Evolutionary conservation across 257 asterid genomes (phyloP).

Genomic region (Gardenia jasminoides): DNA sequence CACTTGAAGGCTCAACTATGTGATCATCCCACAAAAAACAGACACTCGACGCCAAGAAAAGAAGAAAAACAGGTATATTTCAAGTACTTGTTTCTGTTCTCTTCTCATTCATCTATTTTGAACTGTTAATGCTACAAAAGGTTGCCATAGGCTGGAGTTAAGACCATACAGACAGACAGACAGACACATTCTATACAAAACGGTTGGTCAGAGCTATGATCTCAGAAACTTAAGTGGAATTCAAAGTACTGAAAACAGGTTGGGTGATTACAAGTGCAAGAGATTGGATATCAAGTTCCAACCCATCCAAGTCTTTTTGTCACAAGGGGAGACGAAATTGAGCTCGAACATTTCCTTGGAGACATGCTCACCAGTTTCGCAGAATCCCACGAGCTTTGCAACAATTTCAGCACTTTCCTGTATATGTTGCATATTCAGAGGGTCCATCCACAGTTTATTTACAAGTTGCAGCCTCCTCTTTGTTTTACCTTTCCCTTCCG

Average conservation of each 20-base stretch:
- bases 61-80: not conserved
- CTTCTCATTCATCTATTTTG: not conserved
- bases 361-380: slow-evolving; percentile 72
- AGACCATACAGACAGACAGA: not conserved
- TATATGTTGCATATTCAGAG: slow-evolving; percentile 70
- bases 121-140: not conserved
- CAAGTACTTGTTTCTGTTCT: not conserved
- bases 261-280: slow-evolving; percentile 48
- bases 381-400: slow-evolving; percentile 87
- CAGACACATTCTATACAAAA: not conserved
- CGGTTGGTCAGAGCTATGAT: not conserved
- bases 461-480: slow-evolving; percentile 75
- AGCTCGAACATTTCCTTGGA: slow-evolving; percentile 86
- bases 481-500: slow-evolving; percentile 72
- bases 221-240: not conserved
- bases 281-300: slow-evolving; percentile 83
- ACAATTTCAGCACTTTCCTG: slow-evolving; percentile 89
- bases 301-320: slow-evolving; percentile 85
- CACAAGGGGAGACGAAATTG: slow-evolving; percentile 72
- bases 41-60: not conserved
- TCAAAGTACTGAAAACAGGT: not conserved
- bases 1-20: not conserved
- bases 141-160: not conserved
- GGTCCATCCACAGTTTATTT: slow-evolving; percentile 85
- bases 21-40: not conserved